Conservation (phyloP, 192 early-diverging fungal genomes). For the Helicostylum pulchrum region DNA sequence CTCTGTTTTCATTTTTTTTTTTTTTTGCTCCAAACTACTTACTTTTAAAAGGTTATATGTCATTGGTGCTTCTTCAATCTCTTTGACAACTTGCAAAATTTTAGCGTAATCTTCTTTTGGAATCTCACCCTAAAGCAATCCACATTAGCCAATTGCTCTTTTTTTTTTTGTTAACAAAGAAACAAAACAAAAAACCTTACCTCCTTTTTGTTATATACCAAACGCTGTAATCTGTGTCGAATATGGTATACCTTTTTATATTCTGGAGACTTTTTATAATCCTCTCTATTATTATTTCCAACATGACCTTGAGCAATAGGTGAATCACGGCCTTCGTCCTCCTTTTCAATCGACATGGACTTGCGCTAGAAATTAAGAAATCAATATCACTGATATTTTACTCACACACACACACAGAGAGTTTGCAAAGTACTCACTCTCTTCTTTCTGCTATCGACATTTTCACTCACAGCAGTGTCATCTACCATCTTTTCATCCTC, state of each 20-base stretch:
- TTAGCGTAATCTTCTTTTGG: constrained; percentile 28
- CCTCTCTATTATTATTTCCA: background rate
- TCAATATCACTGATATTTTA: background rate
- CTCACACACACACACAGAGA: background rate
- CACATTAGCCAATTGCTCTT: background rate
- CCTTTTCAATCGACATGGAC: constrained; percentile 8
- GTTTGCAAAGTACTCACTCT: constrained; percentile 9
- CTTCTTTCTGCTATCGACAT: constrained; percentile 1
- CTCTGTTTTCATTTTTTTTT: background rate
- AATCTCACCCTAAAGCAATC: constrained; percentile 22
- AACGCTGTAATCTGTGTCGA: constrained; percentile 28
- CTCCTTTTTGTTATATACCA: constrained; percentile 33
- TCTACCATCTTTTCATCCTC: background rate
- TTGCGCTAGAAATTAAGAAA: background rate
- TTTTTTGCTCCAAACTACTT: background rate
- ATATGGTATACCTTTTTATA: constrained; percentile 29
- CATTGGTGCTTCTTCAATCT: constrained; percentile 30
- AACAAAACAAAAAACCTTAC: constrained; percentile 1
- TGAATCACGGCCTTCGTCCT: constrained; percentile 4
- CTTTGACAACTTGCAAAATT: constrained; percentile 19
- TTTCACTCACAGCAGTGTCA: background rate
- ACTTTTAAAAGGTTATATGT: constrained; percentile 29
- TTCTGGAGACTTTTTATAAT: background rate
- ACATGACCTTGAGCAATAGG: background rate
- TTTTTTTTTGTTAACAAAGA: background rate